phyloP scores from a whole-genome alignment of 2,329 filamentous ascomycete genomes.

The Ophiostoma australiae region DNA sequence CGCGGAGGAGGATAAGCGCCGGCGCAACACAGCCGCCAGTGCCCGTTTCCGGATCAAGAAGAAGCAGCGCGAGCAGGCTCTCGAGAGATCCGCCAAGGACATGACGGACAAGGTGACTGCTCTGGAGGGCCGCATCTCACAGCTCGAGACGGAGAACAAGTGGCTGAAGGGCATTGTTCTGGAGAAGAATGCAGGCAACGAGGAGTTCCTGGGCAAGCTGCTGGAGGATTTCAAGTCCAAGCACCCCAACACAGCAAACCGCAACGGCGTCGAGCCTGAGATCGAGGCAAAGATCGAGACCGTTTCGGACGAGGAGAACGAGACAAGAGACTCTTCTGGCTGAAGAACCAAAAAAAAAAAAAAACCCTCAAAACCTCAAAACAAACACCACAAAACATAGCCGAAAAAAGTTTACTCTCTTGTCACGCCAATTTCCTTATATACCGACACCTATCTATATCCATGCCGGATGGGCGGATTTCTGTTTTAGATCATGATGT shows the following conservation, averaged over 20 bases:
- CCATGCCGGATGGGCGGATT: constrained; percentile 9
- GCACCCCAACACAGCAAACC: constrained; percentile 22
- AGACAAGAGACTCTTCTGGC: constrained; percentile 30
- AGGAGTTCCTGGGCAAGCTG: constrained; percentile 46
- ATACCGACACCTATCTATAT: constrained; percentile 9
- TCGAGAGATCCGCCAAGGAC: constrained; percentile 76
- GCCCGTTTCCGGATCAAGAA: constrained; percentile 91
- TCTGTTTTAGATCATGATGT: background rate
- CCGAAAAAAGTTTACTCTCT: constrained; percentile 11
- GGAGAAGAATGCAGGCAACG: constrained; percentile 68
- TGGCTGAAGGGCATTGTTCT: constrained; percentile 76
- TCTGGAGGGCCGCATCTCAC: constrained; percentile 67
- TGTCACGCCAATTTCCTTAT: constrained; percentile 17
- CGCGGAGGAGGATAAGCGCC: constrained; percentile 84
- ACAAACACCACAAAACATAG: background rate
- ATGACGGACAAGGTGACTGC: constrained; percentile 72
- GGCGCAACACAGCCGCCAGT: constrained; percentile 81
- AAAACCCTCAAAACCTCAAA: background rate
- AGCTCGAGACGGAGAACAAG: constrained; percentile 78
- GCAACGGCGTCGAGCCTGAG: constrained; percentile 32
- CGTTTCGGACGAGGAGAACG: constrained; percentile 29
- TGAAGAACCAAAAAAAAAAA: constrained; percentile 18
- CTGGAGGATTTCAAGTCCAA: constrained; percentile 46
- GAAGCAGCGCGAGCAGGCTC: constrained; percentile 86
- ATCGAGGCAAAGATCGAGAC: constrained; percentile 29